Conservation (phyloP, 495 filamentous ascomycete species). For the Barbatosphaeria neglecta region DNA sequence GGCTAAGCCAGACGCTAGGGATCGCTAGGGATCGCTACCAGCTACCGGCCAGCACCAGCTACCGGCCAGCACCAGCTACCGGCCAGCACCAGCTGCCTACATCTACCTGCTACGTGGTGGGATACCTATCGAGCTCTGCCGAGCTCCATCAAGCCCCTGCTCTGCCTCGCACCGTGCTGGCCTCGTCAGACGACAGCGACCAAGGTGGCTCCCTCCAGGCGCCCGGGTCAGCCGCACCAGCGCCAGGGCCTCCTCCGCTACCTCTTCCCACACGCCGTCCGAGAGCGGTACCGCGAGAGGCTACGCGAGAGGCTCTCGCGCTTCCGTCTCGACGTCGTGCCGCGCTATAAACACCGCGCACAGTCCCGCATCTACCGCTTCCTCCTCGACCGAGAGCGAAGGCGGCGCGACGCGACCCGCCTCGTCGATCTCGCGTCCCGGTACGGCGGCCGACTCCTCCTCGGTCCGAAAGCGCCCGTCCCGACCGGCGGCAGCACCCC, state of each 20-base stretch:
- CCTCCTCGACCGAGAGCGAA: constrained; percentile 52
- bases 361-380: constrained; percentile 68
- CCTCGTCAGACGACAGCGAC: not conserved
- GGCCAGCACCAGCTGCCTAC: no score
- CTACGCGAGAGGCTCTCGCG: constrained; percentile 51
- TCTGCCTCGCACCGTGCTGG: no score
- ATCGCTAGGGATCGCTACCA: no score
- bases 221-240: constrained; percentile 11
- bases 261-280: constrained; percentile 43
- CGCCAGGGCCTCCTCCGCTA: constrained; percentile 40
- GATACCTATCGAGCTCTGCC: no score
- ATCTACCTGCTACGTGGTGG: no score
- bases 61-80: no score
- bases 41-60: no score
- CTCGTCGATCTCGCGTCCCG: constrained; percentile 40
- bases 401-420: constrained; percentile 33
- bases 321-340: constrained; percentile 64
- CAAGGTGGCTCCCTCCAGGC: constrained; percentile 1
- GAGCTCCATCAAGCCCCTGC: no score
- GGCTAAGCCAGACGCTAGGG: no score
- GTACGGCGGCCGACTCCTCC: constrained; percentile 32
- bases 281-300: constrained; percentile 46
- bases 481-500: not conserved
- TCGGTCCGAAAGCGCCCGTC: constrained; percentile 4
- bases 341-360: constrained; percentile 52